Base-by-base conservation (phyloP, 2,329 filamentous ascomycete genomes). In the Elsinoe ampelina region DNA sequence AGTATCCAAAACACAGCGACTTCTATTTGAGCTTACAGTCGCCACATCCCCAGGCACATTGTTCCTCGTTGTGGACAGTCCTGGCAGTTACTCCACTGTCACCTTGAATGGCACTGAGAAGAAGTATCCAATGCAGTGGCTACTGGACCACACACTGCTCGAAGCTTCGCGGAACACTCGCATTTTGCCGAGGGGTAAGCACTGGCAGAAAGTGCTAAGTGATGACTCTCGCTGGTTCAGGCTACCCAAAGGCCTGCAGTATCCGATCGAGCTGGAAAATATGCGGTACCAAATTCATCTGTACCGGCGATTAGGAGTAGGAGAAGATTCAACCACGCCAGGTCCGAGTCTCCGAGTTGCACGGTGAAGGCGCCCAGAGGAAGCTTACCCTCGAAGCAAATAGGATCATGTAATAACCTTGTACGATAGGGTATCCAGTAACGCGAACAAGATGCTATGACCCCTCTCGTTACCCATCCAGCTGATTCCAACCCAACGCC, bases 251-350 rank as follows among this genome's bases (percentile, higher is more conserved):
- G 67, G 63, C 13, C 71, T 96, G 62, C 75, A 77, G 39, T 97
- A 96, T 72, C 86, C 90, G 6, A 89, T 96, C 64, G 80, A 84
- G 54, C 72, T 97, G 67, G 92, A 97, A 73, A 89, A 96, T 68
- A 95, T 96, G 91, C 83, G 91, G 47, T 95, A 92, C 71, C 92
- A 97, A 71, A 77, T 95, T 64, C 90, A 96, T 73, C 68, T 96
- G 13, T 97, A 95, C 66, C 51, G 45, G 7, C 41, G 58, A 56
- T 45, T 51, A 15, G 54, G 47, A 12, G 54, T 56, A 10, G 32
- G 32, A 11, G 54, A 56, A 26, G 54, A 56, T 15, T 26, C 54
- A 17, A 45, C 39, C 15, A 42, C 39, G 11, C 15, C 54, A 15
- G 39, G 42, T n/a, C 39, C 54, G 13, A 56, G 41, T 38, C 17